These are phyloP conservation scores for Mycena maculata DNA, from an alignment of 768 basidiomycete genomes.

Conservation along the genomic window DNA sequence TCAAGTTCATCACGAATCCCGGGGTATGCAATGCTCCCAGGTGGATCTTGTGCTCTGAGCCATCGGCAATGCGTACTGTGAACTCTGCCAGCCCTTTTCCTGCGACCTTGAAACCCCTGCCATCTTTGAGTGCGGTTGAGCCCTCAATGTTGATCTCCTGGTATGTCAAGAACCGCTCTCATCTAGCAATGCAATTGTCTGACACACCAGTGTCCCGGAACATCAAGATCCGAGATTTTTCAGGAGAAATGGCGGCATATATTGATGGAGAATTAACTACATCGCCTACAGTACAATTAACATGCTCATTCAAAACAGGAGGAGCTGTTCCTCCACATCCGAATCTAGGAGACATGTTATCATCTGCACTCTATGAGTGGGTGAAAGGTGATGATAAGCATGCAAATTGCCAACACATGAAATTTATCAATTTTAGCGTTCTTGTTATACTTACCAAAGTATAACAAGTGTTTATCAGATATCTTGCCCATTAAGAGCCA, in stretches of 20 bases:
- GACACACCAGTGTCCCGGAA: neutral
- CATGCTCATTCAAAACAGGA: constrained; percentile 21
- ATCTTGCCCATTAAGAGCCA: too few relatives aligned
- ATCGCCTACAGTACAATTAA: constrained; percentile 22
- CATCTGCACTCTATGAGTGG: neutral
- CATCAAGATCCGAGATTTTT: neutral
- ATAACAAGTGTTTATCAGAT: too few relatives aligned
- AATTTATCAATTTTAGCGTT: too few relatives aligned
- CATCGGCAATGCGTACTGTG: too few relatives aligned
- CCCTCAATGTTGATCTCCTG: neutral
- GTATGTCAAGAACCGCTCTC: neutral
- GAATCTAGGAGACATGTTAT: constrained; percentile 8
- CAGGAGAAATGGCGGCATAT: neutral
- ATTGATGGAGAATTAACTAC: constrained; percentile 10
- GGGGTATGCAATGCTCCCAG: too few relatives aligned
- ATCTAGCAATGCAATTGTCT: neutral
- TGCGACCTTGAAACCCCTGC: too few relatives aligned
- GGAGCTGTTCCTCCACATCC: constrained; percentile 21
- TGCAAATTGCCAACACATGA: too few relatives aligned
- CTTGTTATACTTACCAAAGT: too few relatives aligned
- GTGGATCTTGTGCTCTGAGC: too few relatives aligned
- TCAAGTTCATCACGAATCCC: too few relatives aligned
- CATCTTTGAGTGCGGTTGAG: too few relatives aligned
- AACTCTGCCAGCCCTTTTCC: too few relatives aligned
- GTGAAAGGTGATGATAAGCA: neutral